A percentile compares a stretch with the other conserved stretches of the same genome.
phyloP scores from a whole-genome alignment of 768 basidiomycete genomes.

The Termitomyces titanicus region DNA sequence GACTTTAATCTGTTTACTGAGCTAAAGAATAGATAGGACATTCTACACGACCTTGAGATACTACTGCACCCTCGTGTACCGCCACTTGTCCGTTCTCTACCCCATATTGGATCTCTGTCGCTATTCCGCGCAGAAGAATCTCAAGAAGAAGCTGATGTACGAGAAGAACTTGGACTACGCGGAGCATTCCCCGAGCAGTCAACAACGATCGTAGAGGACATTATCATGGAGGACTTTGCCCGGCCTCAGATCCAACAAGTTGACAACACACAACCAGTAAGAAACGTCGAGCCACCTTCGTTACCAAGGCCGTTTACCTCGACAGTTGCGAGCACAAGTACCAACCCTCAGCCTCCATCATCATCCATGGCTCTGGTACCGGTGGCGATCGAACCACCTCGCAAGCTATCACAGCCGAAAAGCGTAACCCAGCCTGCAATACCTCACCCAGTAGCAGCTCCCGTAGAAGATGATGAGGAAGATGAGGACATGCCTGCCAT shows the following conservation, averaged over 20 bases:
- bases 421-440: neutral
- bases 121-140: constrained; percentile 63
- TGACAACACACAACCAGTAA: neutral
- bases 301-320: neutral
- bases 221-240: constrained; percentile 22
- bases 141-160: constrained; percentile 52
- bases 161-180: constrained; percentile 37
- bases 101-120: constrained; percentile 56
- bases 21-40: constrained; percentile 5
- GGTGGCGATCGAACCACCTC: neutral
- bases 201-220: constrained; percentile 19
- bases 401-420: neutral
- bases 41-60: constrained; percentile 46
- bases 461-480: constrained; percentile 36
- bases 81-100: constrained; percentile 65
- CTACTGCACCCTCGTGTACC: constrained; percentile 80
- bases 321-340: neutral
- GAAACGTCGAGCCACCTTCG: neutral
- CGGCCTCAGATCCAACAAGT: neutral
- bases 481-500: constrained; percentile 70
- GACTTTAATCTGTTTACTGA: neutral
- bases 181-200: constrained; percentile 6
- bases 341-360: neutral
- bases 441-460: neutral
- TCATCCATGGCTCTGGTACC: neutral